Evolutionary conservation across 768 basidiomycete species (phyloP).

Genomic region (Tubosaeta sp.): DNA sequence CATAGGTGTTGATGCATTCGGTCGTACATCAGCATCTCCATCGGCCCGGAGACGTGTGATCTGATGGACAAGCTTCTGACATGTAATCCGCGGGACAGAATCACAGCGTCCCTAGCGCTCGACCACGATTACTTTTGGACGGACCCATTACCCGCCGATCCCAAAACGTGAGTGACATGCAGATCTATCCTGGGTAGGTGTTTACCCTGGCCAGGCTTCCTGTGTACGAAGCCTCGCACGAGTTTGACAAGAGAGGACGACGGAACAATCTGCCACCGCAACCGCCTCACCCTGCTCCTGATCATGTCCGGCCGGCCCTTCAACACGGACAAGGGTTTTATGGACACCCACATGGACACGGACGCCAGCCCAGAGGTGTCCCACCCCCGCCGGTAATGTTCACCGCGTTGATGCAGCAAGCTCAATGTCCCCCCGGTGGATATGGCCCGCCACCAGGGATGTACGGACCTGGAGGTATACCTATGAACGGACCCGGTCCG

Average conservation of each 20-base stretch:
- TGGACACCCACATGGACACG: slow-evolving; percentile 25
- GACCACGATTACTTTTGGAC: slow-evolving; percentile 96
- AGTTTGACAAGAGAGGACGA: slow-evolving; percentile 73
- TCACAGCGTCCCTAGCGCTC: slow-evolving; percentile 82
- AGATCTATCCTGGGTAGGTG: neutral
- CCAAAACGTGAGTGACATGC: slow-evolving; percentile 55
- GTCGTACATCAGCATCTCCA: slow-evolving; percentile 36
- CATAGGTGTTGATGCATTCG: slow-evolving; percentile 4
- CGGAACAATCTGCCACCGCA: slow-evolving; percentile 36
- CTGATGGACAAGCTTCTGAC: slow-evolving; percentile 77
- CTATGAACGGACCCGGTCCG: neutral
- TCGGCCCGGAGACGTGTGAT: slow-evolving; percentile 72
- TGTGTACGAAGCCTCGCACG: slow-evolving; percentile 76
- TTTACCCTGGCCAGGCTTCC: slow-evolving; percentile 48
- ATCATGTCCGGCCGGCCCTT: slow-evolving; percentile 32
- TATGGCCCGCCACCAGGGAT: slow-evolving; percentile 13
- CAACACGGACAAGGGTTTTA: slow-evolving; percentile 27
- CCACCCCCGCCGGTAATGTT: slow-evolving; percentile 26
- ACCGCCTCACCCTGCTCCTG: slow-evolving; percentile 26
- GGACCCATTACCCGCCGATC: slow-evolving; percentile 82
- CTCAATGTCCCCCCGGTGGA: slow-evolving; percentile 11
- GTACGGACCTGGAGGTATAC: slow-evolving; percentile 8
- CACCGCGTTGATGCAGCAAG: slow-evolving; percentile 30
- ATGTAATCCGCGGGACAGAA: slow-evolving; percentile 78
- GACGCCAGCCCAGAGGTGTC: slow-evolving; percentile 29